Evolutionary conservation across 352 stramenopile species (phyloP).

Genomic region (Pythium diclinum): DNA sequence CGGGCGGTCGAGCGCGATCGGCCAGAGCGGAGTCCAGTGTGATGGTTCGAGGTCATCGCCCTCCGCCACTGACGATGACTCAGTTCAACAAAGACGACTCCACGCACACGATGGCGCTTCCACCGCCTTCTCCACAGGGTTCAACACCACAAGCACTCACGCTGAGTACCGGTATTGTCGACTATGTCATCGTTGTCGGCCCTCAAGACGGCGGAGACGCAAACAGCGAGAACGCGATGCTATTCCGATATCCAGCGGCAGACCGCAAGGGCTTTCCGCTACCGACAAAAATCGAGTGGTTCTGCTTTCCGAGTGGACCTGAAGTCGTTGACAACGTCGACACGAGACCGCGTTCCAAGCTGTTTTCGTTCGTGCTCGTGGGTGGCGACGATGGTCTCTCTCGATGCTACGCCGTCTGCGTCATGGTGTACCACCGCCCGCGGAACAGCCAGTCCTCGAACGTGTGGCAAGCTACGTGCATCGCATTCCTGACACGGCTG

Average conservation of each 20-base stretch:
- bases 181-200: constrained; percentile 78
- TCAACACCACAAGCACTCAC: constrained; percentile 27
- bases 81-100: constrained; percentile 1
- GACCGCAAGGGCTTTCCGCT: constrained; percentile 63
- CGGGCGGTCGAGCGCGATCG: constrained; percentile 26
- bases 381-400: constrained; percentile 70
- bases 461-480: constrained; percentile 63
- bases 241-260: constrained; percentile 54
- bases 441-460: constrained; percentile 20
- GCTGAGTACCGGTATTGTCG: constrained; percentile 60
- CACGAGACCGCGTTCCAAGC: constrained; percentile 40
- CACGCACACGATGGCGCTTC: not conserved
- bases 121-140: constrained; percentile 20
- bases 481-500: constrained; percentile 70
- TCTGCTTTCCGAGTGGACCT: constrained; percentile 74
- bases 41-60: constrained; percentile 11
- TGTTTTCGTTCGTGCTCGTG: constrained; percentile 82
- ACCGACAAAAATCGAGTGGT: constrained; percentile 88
- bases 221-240: constrained; percentile 48
- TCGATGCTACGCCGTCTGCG: constrained; percentile 64
- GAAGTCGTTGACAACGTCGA: constrained; percentile 50
- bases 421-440: constrained; percentile 64
- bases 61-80: constrained; percentile 22
- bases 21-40: constrained; percentile 22
- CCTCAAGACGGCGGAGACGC: constrained; percentile 15